These are phyloP conservation scores for Suhomyces panamericanus DNA, from an alignment of 1,139 yeast species.

Conservation along the genomic window DNA sequence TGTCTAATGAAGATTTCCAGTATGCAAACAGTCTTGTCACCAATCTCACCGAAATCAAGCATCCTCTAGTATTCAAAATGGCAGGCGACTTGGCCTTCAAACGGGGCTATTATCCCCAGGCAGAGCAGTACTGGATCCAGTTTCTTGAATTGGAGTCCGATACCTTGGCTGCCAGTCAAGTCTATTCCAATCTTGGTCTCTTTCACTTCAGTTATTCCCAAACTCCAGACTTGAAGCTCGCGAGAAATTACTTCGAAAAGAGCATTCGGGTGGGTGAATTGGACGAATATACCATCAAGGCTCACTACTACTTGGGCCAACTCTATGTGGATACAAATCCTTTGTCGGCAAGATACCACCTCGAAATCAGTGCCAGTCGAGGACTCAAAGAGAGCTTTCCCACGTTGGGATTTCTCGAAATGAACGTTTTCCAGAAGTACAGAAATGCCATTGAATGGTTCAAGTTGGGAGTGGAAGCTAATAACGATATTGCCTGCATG, in stretches of 20 bases:
- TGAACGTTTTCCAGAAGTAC: conserved; percentile 60
- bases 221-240: conserved; percentile 48
- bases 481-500: conserved; percentile 58
- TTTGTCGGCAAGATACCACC: conserved; percentile 59
- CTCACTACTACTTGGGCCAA: conserved; percentile 79
- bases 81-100: conserved; percentile 70
- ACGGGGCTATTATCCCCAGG: conserved; percentile 46
- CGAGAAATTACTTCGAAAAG: conserved; percentile 60
- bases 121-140: conserved; percentile 58
- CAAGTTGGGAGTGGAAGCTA: conserved; percentile 68
- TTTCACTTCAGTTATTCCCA: conserved; percentile 51
- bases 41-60: conserved; percentile 58
- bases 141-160: conserved; percentile 58
- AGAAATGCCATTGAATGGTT: conserved; percentile 79
- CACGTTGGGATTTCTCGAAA: conserved; percentile 73
- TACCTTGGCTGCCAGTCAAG: conserved; percentile 69
- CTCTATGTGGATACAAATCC: conserved; percentile 60
- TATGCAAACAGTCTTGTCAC: conserved; percentile 66
- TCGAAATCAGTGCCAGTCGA: conserved; percentile 72
- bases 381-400: conserved; percentile 79
- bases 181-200: conserved; percentile 67
- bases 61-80: conserved; percentile 70
- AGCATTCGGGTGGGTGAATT: conserved; percentile 61
- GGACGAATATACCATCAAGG: conserved; percentile 55
- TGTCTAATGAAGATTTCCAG: conserved; percentile 51